Evolutionary conservation across 2,329 filamentous ascomycete species (phyloP), one percentile per base, ranked within the genome.

Genomic region (Ceratocystis ficicola): DNA sequence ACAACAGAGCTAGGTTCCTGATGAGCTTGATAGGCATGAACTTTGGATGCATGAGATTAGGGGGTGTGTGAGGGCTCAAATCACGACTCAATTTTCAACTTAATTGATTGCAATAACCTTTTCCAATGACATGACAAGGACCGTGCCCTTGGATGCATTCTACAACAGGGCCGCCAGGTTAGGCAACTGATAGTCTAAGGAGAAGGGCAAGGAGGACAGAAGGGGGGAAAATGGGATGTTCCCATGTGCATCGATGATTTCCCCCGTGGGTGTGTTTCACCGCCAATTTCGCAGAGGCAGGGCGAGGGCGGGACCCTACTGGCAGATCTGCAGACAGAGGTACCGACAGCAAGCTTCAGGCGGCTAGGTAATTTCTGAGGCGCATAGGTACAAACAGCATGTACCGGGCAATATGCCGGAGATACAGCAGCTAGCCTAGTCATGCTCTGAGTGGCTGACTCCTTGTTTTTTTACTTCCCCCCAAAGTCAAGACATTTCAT

Each of bases 21-120:
- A 32, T 15, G 32, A 20, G n/a, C 52, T 17, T 59, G 52, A 59
- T 59, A 59, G 52, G 32, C 52, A 59, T 59, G 52, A 59, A 28
- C 52, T 30, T 59, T 25, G 32, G 52, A 36, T 15, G 12, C 7
- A 59, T 59, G 52, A 59, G 25, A 59, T 59, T 59, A 59, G 52
- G 52, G 52, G 52, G 52, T 32, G 22, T 15, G 22, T 28, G 28
- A 59, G 28, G 25, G 28, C 52, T 30, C 52, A 7, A 59, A 30
- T 30, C 25, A 59, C 28, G 28, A 52, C 28, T 52, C 22, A 59
- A 59, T 3, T 41, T 41, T 32, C 28, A 59, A 59, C 3, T 2
- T 30, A n/a, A 6, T 10, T n/a, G 2, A 32, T 8, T 59, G 8
- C 20, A 25, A 25, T 25, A 32, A 30, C 28, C 15, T 59, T 32